Evolutionary conservation across 768 basidiomycete genomes (phyloP), one percentile per base, ranked within the genome.

Genomic region (Cubamyces lactineus): DNA sequence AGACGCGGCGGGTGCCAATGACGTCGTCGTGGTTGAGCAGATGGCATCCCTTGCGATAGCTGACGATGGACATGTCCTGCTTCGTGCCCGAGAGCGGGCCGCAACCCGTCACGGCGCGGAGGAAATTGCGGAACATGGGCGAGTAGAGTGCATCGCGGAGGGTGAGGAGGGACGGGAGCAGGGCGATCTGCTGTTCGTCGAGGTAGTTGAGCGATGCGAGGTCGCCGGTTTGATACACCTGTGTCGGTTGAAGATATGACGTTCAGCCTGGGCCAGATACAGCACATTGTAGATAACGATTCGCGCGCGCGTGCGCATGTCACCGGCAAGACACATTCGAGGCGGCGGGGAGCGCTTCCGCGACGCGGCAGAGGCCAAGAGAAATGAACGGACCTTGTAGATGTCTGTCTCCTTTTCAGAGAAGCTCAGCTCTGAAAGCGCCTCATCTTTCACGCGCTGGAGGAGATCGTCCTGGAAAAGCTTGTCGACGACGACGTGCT

Each of bases 21-120:
- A 96, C 96, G 74, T 98, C 96, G 86, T 98, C 96, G 79, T 98
- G 96, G 75, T 96, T 93, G 70, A 98, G 87, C 11, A 98, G 84
- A 76, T 98, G 95, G 73, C 89, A 97, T 47, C 94, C 93, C 63
- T 88, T 85, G 19, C 87, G 89, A 76, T 98, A 98, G 8, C 91
- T 87, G 71, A 94, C 94, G 62, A 96, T 89, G 45, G 92, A 92
- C 86, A 96, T 95, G 79, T 98, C 96, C 71, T 94, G 94, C 73
- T 95, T 96, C 45, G 80, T 83, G 52, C 95, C 94, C 28, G 92
- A 94, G 48, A 98, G 82, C 5, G 95, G 87, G 4, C 94, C 95
- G 66, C 96, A 98, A 1, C 94, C 92, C 1, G 96, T 98, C 23
- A 98, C 91, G 1, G 85, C 77, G 48, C 86, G 90, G 28, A 98